Base-by-base conservation (phyloP, 257 asterid genomes). In the Solanum paucissectum region DNA sequence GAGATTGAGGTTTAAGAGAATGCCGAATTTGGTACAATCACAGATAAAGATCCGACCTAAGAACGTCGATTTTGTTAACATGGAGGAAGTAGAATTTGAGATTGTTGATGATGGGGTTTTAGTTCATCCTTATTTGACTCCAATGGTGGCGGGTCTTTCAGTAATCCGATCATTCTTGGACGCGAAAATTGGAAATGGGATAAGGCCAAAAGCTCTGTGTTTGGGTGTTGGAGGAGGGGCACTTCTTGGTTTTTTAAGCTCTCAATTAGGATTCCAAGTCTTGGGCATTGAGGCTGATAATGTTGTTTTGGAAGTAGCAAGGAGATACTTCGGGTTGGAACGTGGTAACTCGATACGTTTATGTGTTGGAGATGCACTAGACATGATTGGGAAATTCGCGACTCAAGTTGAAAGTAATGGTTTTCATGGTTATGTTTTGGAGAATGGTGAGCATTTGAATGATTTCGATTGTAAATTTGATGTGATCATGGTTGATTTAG, bases 221-320 rank as follows among this genome's bases (percentile, higher is more conserved):
- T 89, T 96, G 86, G 98, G 99, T 46, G 94, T 96, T 25, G 99
- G 99, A 64, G 98, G 99, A 89, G 99, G 99, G 60, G 95, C 95
- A 34, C 91, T 96, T 92, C 90, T 94, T 83, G 92, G 94, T 64
- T 96, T 92, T 83, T 90, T 96, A 92, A 88, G 89, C 52, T 72
- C 46, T 32, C 90, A 88, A 33, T 83, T 96, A 91, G 90, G 90
- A 42, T 93, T 96, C 32, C 93, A 93, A 83, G 97, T 96, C 83
- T 92, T 92, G 4, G 99, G 98, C 18, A 95, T 95, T 87, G 99
- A 95, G 74, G 92, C 91, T 81, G 99, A 96, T 44, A 92, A 89
- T 66, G 90, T 73, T 62, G 98, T 95, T 33, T 58, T 94, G 85
- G 84, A 89, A 16, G 87, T 94, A 7, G 99, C 94, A 12, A 94